Evolutionary conservation across 345 rosid genomes (phyloP), one percentile per base, ranked within the genome.

Genomic region (Lagerstroemia speciosa): DNA sequence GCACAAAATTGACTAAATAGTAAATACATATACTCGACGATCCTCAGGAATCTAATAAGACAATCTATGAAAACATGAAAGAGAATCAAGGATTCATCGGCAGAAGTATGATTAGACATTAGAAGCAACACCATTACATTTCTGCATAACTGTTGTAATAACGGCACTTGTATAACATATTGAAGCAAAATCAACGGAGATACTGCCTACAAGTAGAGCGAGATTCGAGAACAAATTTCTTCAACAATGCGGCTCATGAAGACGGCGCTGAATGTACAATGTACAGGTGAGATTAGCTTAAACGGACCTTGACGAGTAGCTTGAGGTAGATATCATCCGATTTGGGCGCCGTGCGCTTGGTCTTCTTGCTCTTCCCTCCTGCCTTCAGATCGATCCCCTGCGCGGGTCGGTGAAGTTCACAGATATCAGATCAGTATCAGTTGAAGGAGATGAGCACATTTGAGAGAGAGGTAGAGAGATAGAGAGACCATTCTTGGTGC

Each of bases 341-440:
- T 58, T 87, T 89, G 19, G 95, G 90, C 0, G 86, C 90, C 9
- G 87, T 87, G 15, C 92, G 71, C 79, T 85, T 85, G 41, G 90
- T 79, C 81, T 82, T 84, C 83, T 85, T 89, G 78, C 85, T 81
- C 95, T 87, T 85, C 48, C 92, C 92, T 31, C 92, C 95, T 20
- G 90, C 89, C 69, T 78, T 72, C 80, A 89, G 72, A 76, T 89
- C 90, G 78, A 89, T 86, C 30, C 95, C 95, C 95, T 86, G 78
- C 38, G 26, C 24, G 19, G 34, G n/a, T 15, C 22, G 17, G 9
- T 2, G 14, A 41, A 9, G 46, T 41, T 41, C 22, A 17, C 11
- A 64, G 33, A 34, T 26, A 5, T 24, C 46, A 41, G 46, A 52
- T 37, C 33, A 30, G 17, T 38, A 20, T 12, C 48, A 24, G 17